Conservation (phyloP, 2,329 filamentous ascomycete species). For the Fusarium buharicum region DNA sequence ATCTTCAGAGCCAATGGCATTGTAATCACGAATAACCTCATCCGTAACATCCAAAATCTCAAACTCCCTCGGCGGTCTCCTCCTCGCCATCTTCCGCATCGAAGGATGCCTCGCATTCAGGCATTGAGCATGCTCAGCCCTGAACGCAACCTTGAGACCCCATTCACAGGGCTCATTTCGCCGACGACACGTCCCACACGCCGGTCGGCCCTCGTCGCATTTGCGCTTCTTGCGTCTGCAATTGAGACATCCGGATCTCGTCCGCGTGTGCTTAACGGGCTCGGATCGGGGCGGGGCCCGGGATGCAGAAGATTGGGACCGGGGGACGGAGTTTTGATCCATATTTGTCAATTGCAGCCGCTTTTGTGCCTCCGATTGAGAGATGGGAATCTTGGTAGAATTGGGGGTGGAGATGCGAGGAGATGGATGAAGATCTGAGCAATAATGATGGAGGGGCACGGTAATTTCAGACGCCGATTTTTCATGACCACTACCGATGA, state of each 20-base stretch:
- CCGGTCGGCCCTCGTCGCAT: constrained; percentile 51
- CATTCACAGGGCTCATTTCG: constrained; percentile 50
- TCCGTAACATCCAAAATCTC: constrained; percentile 53
- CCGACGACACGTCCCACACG: constrained; percentile 50
- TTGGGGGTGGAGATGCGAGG: constrained; percentile 4
- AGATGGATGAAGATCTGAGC: neutral
- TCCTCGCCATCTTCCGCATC: constrained; percentile 47
- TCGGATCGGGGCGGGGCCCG: constrained; percentile 1
- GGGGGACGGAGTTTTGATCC: constrained; percentile 17
- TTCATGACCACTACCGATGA: neutral
- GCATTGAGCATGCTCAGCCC: constrained; percentile 51
- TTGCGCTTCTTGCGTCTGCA: constrained; percentile 54
- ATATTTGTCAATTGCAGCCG: constrained; percentile 41
- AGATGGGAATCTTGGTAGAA: neutral
- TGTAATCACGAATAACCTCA: constrained; percentile 53
- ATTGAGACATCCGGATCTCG: constrained; percentile 52
- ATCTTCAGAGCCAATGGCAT: constrained; percentile 41
- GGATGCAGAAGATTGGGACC: neutral
- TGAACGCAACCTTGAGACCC: constrained; percentile 53
- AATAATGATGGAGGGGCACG: constrained; percentile 8
- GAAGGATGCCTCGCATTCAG: constrained; percentile 49
- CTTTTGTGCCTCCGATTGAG: neutral
- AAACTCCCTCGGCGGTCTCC: constrained; percentile 45
- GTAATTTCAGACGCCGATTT: constrained; percentile 16
- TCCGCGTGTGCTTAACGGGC: constrained; percentile 47